Evolutionary conservation across 768 basidiomycete species (phyloP).

Genomic region (Floccularia luteovirens): DNA sequence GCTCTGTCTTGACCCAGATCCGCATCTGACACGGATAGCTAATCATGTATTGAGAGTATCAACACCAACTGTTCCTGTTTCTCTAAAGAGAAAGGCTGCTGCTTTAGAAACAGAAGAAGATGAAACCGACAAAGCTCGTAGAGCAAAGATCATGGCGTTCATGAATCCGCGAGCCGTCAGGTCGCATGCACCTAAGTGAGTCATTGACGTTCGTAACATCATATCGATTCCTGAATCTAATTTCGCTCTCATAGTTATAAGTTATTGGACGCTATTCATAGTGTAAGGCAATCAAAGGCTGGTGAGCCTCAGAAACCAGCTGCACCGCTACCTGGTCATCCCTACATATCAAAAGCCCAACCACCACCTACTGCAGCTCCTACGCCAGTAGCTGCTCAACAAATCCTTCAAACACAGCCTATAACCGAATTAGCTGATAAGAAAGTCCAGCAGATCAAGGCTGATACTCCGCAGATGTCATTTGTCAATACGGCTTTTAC

Average conservation of each 20-base stretch:
- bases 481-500: constrained; percentile 17
- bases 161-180: constrained; percentile 59
- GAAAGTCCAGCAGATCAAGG: constrained; percentile 13
- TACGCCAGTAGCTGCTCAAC: constrained; percentile 18
- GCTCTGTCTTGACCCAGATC: constrained; percentile 75
- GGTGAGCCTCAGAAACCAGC: constrained; percentile 10
- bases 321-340: constrained; percentile 19
- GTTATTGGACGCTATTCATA: constrained; percentile 44
- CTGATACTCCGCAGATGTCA: constrained; percentile 18
- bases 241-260: constrained; percentile 34
- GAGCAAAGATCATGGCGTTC: constrained; percentile 70
- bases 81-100: constrained; percentile 72
- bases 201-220: constrained; percentile 5
- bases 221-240: not conserved
- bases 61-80: constrained; percentile 61
- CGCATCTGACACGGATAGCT: constrained; percentile 66
- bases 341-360: constrained; percentile 16
- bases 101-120: constrained; percentile 69
- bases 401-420: not conserved
- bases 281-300: constrained; percentile 17
- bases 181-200: constrained; percentile 43
- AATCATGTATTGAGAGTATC: constrained; percentile 71
- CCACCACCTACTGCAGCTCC: constrained; percentile 6
- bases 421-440: constrained; percentile 18
- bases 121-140: constrained; percentile 65